Conservation (phyloP, 805 yeast species). For the Metschnikowia koreensis region DNA sequence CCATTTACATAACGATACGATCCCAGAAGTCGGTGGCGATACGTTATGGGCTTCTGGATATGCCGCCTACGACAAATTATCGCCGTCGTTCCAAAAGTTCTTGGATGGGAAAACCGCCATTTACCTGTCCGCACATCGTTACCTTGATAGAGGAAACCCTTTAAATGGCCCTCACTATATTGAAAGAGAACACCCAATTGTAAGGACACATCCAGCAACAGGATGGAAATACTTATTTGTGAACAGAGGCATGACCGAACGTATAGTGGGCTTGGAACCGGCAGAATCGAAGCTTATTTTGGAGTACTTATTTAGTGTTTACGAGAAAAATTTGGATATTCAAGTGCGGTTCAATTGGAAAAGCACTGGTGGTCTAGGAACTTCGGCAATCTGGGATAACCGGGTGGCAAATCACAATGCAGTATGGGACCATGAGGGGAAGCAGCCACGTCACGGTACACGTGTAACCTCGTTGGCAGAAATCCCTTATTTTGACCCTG, state of each 20-base stretch:
- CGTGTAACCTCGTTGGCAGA: conserved; percentile 53
- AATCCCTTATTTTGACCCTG: conserved; percentile 48
- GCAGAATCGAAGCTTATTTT: conserved; percentile 22
- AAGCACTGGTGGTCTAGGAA: conserved; percentile 36
- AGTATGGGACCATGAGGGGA: conserved; percentile 49
- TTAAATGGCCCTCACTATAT: conserved; percentile 28
- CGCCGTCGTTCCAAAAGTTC: conserved; percentile 49
- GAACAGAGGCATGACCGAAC: conserved; percentile 28
- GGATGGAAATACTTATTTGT: conserved; percentile 33
- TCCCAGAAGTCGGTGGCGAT: conserved; percentile 54
- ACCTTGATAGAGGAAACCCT: conserved; percentile 34
- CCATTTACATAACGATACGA: conserved; percentile 50
- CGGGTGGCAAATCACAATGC: conserved; percentile 54
- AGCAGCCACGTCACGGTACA: conserved; percentile 35
- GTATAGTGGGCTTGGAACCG: conserved; percentile 31
- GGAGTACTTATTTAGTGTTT: conserved; percentile 17
- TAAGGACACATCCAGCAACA: conserved; percentile 34
- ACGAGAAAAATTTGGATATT: conserved; percentile 45
- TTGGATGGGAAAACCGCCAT: conserved; percentile 53
- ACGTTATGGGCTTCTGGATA: conserved; percentile 59
- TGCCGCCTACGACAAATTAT: conserved; percentile 55
- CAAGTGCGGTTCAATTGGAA: conserved; percentile 31
- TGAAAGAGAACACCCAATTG: conserved; percentile 30
- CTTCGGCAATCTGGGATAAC: conserved; percentile 62
- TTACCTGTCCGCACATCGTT: conserved; percentile 40